A percentile compares a stretch with the other conserved stretches of the same genome.
Conservation (phyloP, 2,329 filamentous ascomycete genomes). For the Phoma sp. region DNA sequence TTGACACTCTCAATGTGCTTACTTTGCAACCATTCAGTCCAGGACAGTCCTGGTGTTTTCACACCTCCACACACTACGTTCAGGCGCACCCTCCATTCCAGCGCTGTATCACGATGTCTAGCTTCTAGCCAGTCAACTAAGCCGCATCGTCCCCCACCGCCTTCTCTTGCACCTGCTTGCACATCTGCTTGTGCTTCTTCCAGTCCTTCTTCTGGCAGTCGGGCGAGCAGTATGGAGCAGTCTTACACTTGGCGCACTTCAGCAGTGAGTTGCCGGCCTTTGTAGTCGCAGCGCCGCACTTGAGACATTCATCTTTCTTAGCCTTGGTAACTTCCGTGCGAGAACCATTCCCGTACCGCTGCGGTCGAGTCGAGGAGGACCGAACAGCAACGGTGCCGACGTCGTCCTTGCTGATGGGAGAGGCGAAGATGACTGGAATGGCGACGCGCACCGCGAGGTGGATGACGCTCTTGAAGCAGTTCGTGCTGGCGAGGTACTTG, state of each 20-base stretch:
- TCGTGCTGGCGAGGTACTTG: slow-evolving; percentile 8
- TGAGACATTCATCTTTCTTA: slow-evolving; percentile 1
- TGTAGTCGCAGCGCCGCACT: slow-evolving; percentile 21
- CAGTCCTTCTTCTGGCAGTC: slow-evolving; percentile 64
- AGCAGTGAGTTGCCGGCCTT: slow-evolving; percentile 45
- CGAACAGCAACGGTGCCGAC: not conserved
- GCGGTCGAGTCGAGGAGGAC: too few relatives aligned
- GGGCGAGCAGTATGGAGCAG: slow-evolving; percentile 59
- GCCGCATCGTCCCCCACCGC: not conserved
- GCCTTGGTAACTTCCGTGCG: not conserved
- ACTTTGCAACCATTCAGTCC: too few relatives aligned
- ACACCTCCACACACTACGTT: too few relatives aligned
- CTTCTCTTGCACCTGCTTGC: slow-evolving; percentile 22
- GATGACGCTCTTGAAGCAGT: not conserved
- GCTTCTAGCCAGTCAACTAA: too few relatives aligned
- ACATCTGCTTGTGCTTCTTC: slow-evolving; percentile 56
- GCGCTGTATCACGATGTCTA: too few relatives aligned
- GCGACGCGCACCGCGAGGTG: slow-evolving; percentile 19
- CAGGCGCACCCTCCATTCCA: too few relatives aligned
- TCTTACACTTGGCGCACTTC: slow-evolving; percentile 56
- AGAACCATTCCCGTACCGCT: too few relatives aligned
- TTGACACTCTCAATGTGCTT: too few relatives aligned
- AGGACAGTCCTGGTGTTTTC: too few relatives aligned
- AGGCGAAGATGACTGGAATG: slow-evolving; percentile 18
- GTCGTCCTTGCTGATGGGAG: slow-evolving; percentile 15